Conservation (phyloP, 2,329 filamentous ascomycete genomes). For the Aureobasidium sp. region DNA sequence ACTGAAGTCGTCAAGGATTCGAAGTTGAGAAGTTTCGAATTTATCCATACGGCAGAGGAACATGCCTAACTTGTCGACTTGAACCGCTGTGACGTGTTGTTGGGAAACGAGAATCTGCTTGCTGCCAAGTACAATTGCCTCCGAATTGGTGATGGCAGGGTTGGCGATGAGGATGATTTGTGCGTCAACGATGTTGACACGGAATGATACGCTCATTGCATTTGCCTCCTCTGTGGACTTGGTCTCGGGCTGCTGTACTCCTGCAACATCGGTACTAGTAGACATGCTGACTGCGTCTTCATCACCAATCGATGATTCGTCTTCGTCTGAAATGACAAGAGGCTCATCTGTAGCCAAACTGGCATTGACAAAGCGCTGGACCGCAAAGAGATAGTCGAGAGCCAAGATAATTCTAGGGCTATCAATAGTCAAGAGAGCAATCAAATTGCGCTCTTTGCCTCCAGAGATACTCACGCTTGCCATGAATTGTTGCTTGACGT, state of each 20-base stretch:
- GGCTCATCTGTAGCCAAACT: constrained; percentile 50
- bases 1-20: constrained; percentile 97
- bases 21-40: constrained; percentile 80
- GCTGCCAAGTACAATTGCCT: constrained; percentile 90
- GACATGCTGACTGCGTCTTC: constrained; percentile 40
- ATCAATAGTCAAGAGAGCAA: constrained; percentile 87
- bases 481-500: constrained; percentile 94
- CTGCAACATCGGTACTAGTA: constrained; percentile 22
- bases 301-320: constrained; percentile 36
- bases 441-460: constrained; percentile 69
- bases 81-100: constrained; percentile 87
- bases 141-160: constrained; percentile 77
- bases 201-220: constrained; percentile 72
- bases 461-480: constrained; percentile 93
- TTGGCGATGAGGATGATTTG: constrained; percentile 97
- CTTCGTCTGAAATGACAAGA: constrained; percentile 54
- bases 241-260: constrained; percentile 18
- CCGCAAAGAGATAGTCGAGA: constrained; percentile 85
- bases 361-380: constrained; percentile 72
- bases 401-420: constrained; percentile 93
- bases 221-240: constrained; percentile 29
- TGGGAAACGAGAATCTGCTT: constrained; percentile 90
- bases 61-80: constrained; percentile 93
- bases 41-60: constrained; percentile 98
- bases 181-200: constrained; percentile 89